phyloP scores from a whole-genome alignment of 805 yeast genomes.

The Candida ulmi region DNA sequence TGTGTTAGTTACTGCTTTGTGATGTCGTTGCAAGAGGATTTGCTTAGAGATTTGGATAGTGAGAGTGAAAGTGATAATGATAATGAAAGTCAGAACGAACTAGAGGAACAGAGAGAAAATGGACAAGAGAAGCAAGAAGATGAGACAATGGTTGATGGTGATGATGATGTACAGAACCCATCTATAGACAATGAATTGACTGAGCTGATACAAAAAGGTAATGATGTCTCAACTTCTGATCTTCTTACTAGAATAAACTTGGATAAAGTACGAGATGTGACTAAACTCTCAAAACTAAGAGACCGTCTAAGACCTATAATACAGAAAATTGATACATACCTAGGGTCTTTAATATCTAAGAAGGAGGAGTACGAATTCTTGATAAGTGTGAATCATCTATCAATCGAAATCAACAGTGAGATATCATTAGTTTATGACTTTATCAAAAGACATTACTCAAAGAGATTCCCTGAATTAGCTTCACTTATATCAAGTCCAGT shows the following conservation, averaged over 20 bases:
- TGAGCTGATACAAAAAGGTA: slow-evolving; percentile 6
- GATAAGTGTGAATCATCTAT: slow-evolving; percentile 46
- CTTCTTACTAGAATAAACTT: slow-evolving; percentile 6
- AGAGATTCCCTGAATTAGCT: slow-evolving; percentile 68
- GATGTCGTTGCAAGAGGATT: slow-evolving; percentile 20
- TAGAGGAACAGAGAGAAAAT: too few relatives aligned
- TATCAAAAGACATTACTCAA: slow-evolving; percentile 46
- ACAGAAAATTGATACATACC: slow-evolving; percentile 12
- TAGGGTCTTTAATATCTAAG: slow-evolving; percentile 15
- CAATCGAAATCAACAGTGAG: slow-evolving; percentile 50
- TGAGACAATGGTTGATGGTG: slow-evolving; percentile 1
- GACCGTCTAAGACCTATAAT: slow-evolving; percentile 13
- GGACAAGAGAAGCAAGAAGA: slow-evolving; percentile 6
- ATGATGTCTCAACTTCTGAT: slow-evolving; percentile 10
- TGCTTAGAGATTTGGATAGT: slow-evolving; percentile 29
- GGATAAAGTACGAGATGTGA: slow-evolving; percentile 10
- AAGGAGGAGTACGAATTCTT: slow-evolving; percentile 43
- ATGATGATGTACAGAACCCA: slow-evolving; percentile 5
- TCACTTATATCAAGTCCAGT: slow-evolving; percentile 55
- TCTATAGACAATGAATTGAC: slow-evolving; percentile 1
- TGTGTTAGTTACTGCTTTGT: too few relatives aligned
- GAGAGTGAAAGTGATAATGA: too few relatives aligned
- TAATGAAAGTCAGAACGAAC: too few relatives aligned
- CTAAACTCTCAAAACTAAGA: slow-evolving; percentile 8
- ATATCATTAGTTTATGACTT: slow-evolving; percentile 43